Evolutionary conservation across 768 basidiomycete species (phyloP), one percentile per base, ranked within the genome.

Genomic region (Rhizopogon vesiculosus): DNA sequence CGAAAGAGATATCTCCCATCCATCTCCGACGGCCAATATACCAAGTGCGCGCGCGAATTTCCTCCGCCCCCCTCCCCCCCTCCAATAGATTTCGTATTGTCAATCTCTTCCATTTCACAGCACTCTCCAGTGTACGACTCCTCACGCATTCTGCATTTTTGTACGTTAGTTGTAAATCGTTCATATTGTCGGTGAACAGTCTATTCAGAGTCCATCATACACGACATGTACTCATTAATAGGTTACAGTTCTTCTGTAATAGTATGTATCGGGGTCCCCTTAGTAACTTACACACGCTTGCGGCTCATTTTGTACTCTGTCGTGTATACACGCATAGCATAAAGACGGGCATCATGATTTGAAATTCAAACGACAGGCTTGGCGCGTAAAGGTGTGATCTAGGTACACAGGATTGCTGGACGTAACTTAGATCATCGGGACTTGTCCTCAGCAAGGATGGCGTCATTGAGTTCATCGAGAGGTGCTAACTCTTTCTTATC

Each of bases 401-500:
- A 38, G 45, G 33, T 15, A 51, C 7, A 19, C 31, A 49, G 33
- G 13, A 35, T 5, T 13, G 18, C 15, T 7, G 19, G 50, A 48
- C 28, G 29, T 15, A 38, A 15, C 15, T 10, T 45, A 12, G 40
- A 45, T 56, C 42, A 68, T 43, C 73, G 66, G 3, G 65, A 40
- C 62, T 77, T 80, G 63, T 81, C 80, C 64, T 83, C 83, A 0
- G 79, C 78, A 35, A 87, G 72, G 61, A 98, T 93, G 8, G 91
- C 92, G 61, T 93, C 91, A 69, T 98, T 98, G 62, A 98, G 80
- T 69, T 98, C 96, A 61, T 95, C 93, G 51, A 98, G 74, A 0
- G 96, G 96, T 10, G 91, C 91, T 7, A 98, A 79, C 66, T 98
- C 96, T 72, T 94, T 97, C 81, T 91, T 91, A 62, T 97, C 95